phyloP scores from a whole-genome alignment of 164 flowering plant species.

The Vitis rupestris region DNA sequence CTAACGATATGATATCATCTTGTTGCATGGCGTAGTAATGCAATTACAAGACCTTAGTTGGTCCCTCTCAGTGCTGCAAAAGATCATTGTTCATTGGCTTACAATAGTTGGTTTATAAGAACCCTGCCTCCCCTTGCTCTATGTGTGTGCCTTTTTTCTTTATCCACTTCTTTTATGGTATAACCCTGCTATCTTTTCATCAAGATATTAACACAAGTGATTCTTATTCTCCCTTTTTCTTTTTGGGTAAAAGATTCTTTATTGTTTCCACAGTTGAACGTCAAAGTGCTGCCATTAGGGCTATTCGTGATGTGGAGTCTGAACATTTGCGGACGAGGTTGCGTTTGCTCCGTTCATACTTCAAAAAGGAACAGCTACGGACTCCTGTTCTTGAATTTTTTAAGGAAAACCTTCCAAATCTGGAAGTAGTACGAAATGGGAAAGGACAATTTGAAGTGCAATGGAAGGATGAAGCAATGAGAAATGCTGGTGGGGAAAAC shows the following conservation, averaged over 20 bases:
- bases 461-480: slow-evolving; percentile 44
- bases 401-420: slow-evolving; percentile 59
- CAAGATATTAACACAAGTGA: background rate
- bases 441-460: slow-evolving; percentile 48
- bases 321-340: slow-evolving; percentile 53
- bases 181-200: no score
- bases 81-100: no score
- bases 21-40: no score
- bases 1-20: no score
- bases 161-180: no score
- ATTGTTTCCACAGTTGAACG: slow-evolving; percentile 45
- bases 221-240: background rate
- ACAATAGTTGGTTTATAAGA: no score
- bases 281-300: slow-evolving; percentile 55
- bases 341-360: slow-evolving; percentile 59
- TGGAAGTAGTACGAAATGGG: slow-evolving; percentile 35
- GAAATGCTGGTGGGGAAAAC: slow-evolving; percentile 33
- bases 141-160: no score
- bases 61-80: no score
- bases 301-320: slow-evolving; percentile 65
- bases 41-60: no score
- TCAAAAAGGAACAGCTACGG: slow-evolving; percentile 55
- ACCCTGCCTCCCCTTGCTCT: no score
- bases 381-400: slow-evolving; percentile 56
- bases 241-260: background rate